A percentile compares a stretch with the other conserved stretches of the same genome.
Evolutionary conservation across 139 green algal genomes (phyloP).

Genomic region (Chlorella sp.): DNA sequence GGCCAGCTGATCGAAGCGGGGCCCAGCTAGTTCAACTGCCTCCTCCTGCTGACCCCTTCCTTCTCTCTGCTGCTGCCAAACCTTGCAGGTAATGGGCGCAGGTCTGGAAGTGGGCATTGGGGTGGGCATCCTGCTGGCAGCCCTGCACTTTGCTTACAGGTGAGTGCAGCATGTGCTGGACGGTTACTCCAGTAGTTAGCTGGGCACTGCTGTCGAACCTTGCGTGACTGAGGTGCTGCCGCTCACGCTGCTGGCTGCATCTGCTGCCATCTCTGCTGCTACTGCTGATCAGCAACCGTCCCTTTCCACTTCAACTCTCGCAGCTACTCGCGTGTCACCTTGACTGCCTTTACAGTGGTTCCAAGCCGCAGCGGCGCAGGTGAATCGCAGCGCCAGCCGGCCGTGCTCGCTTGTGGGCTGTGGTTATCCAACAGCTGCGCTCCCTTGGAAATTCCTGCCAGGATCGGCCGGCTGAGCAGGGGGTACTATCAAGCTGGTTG

Average conservation of each 20-base stretch:
- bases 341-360: constrained; percentile 60
- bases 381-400: neutral
- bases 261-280: neutral
- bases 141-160: constrained; percentile 73
- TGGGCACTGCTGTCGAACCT: neutral
- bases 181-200: neutral
- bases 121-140: constrained; percentile 69
- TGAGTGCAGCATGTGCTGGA: constrained; percentile 7
- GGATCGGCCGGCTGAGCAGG: too few species aligned
- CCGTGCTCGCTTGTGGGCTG: neutral
- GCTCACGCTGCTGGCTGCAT: too few species aligned
- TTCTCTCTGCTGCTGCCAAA: too few species aligned
- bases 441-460: neutral
- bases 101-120: constrained; percentile 69
- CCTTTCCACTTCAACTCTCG: neutral
- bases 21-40: too few species aligned
- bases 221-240: neutral
- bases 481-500: too few species aligned
- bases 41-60: too few species aligned
- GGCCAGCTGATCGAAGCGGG: too few species aligned
- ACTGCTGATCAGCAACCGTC: too few species aligned
- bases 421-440: neutral
- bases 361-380: constrained; percentile 54
- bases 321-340: constrained; percentile 29
- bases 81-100: constrained; percentile 22